These are phyloP conservation scores for Salmacisia buchloeana DNA, from an alignment of 1,284 basidiomycete genomes.

Conservation along the genomic window DNA sequence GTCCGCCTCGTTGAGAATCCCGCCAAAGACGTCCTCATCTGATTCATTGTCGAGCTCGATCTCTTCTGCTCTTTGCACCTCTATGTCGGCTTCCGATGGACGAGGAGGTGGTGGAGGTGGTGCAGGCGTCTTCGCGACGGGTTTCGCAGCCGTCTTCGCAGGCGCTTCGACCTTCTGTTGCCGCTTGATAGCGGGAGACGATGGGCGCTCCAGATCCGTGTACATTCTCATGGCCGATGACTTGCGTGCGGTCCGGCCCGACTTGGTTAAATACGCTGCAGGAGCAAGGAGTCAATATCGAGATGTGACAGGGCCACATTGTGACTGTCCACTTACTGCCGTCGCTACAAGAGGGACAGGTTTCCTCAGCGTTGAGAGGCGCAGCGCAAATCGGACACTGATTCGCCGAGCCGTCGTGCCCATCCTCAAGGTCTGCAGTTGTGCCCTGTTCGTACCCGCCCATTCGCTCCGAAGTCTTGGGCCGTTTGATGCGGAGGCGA, in stretches of 20 bases:
- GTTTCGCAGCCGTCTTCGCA: too few species aligned
- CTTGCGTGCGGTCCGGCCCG: background rate
- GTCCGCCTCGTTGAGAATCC: constrained; percentile 63
- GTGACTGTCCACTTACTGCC: background rate
- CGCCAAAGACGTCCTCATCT: constrained; percentile 67
- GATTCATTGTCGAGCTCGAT: constrained; percentile 16
- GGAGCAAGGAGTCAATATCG: background rate
- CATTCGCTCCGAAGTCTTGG: too few species aligned
- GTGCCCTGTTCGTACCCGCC: too few species aligned
- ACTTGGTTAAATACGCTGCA: background rate
- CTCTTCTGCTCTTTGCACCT: background rate
- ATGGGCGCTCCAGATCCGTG: background rate
- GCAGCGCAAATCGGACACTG: background rate
- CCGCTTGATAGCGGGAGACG: background rate
- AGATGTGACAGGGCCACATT: background rate
- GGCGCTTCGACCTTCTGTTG: background rate
- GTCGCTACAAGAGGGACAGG: background rate
- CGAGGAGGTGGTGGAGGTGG: background rate
- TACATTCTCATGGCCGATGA: background rate
- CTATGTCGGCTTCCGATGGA: background rate
- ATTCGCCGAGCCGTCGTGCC: background rate
- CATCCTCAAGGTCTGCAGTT: too few species aligned
- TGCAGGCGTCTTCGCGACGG: too few species aligned
- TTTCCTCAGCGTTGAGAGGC: background rate
- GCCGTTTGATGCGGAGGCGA: too few species aligned